These are phyloP conservation scores for Jimgerdemannia lactiflua DNA, from an alignment of 192 early-diverging fungal genomes.

Conservation along the genomic window DNA sequence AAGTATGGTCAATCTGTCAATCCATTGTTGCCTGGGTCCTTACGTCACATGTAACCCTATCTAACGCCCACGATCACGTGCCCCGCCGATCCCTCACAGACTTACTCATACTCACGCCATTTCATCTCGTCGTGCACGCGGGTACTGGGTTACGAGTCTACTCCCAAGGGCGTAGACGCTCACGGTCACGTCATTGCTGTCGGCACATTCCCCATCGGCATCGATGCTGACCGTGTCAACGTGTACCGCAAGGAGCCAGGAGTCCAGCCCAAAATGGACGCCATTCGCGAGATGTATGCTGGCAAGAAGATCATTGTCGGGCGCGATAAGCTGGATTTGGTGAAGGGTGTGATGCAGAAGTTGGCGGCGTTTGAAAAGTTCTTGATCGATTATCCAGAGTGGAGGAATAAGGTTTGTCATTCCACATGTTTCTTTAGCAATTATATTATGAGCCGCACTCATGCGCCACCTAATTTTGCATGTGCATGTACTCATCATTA, in stretches of 20 bases:
- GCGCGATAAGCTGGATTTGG: slow-evolving; percentile 92
- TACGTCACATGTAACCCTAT: not conserved
- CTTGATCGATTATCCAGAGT: slow-evolving; percentile 86
- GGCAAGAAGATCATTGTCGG: slow-evolving; percentile 95
- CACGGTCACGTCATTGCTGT: slow-evolving; percentile 74
- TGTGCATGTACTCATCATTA: not conserved
- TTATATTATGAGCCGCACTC: too few species aligned
- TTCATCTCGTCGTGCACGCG: slow-evolving; percentile 93
- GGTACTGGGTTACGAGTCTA: slow-evolving; percentile 89
- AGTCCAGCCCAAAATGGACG: slow-evolving; percentile 76
- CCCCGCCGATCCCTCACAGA: slow-evolving; percentile 33
- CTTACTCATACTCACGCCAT: slow-evolving; percentile 92
- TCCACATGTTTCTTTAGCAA: slow-evolving; percentile 2
- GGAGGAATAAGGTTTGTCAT: slow-evolving; percentile 70
- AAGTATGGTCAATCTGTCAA: slow-evolving; percentile 21
- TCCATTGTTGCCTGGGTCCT: not conserved
- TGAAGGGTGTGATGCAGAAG: slow-evolving; percentile 94
- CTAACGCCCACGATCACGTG: not conserved
- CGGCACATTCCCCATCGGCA: slow-evolving; percentile 97
- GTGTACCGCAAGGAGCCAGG: slow-evolving; percentile 53
- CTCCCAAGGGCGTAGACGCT: slow-evolving; percentile 86
- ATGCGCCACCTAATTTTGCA: not conserved
- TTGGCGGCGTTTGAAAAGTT: slow-evolving; percentile 95
- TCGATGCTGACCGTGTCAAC: slow-evolving; percentile 78
- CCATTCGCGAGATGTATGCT: slow-evolving; percentile 78